phyloP scores from a whole-genome alignment of 257 asterid genomes.

The Solanum sejunctum region DNA sequence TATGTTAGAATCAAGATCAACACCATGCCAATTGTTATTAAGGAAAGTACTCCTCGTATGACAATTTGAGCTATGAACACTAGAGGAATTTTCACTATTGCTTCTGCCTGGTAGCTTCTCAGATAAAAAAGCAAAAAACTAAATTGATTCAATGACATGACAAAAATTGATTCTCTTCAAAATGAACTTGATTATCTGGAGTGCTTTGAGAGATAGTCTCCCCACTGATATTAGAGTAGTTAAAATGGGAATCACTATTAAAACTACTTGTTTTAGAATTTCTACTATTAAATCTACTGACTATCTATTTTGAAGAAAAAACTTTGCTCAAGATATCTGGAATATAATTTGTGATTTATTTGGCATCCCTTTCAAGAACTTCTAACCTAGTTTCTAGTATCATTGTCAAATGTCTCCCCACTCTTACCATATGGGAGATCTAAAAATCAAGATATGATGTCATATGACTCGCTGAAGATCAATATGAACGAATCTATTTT shows the following conservation, averaged over 20 bases:
- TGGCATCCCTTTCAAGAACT: background rate
- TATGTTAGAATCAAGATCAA: too few relatives aligned
- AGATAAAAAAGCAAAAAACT: too few relatives aligned
- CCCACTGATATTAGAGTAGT: too few relatives aligned
- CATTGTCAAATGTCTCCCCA: background rate
- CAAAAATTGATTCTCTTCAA: too few relatives aligned
- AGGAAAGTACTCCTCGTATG: too few relatives aligned
- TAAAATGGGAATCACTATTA: background rate
- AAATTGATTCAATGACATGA: too few relatives aligned
- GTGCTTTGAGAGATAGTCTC: too few relatives aligned
- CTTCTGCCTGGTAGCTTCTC: too few relatives aligned
- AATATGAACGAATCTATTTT: background rate
- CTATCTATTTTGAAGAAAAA: background rate
- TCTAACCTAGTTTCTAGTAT: background rate
- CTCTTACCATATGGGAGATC: background rate
- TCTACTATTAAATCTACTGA: background rate
- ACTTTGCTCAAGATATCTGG: background rate
- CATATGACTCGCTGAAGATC: background rate
- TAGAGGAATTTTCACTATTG: too few relatives aligned
- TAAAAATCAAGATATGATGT: background rate
- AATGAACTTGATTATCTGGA: too few relatives aligned
- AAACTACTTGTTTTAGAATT: background rate
- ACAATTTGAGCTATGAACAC: too few relatives aligned
- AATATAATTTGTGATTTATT: background rate
- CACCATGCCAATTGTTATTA: too few relatives aligned